Conservation (phyloP, 352 stramenopile species). For the Phytophthora foliorum region DNA sequence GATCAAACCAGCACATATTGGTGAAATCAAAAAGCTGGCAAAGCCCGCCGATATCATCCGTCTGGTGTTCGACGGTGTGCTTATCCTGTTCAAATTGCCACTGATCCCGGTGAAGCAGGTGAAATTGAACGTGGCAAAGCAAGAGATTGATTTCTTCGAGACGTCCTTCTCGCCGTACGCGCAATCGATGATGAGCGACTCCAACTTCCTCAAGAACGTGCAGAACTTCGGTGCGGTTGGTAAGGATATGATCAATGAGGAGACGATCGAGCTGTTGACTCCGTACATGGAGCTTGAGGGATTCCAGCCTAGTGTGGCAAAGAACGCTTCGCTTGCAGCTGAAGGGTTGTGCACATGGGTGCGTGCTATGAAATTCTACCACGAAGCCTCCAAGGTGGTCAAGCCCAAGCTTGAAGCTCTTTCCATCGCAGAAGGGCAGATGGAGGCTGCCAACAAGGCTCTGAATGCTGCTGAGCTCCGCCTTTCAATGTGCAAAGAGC, state of each 20-base stretch:
- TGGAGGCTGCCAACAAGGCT: conserved; percentile 98
- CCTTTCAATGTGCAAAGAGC: conserved; percentile 95
- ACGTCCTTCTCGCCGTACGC: conserved; percentile 97
- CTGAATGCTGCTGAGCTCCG: conserved; percentile 94
- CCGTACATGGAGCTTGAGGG: conserved; percentile 98
- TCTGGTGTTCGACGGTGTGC: conserved; percentile 97
- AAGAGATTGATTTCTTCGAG: conserved; percentile 98
- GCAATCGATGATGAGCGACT: conserved; percentile 96
- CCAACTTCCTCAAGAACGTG: conserved; percentile 97
- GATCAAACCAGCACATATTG: conserved; percentile 98
- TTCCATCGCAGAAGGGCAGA: conserved; percentile 95
- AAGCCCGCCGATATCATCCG: conserved; percentile 99
- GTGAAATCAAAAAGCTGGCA: conserved; percentile 98
- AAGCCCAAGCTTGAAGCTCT: conserved; percentile 99
- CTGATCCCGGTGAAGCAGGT: conserved; percentile 93
- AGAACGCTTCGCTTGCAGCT: conserved; percentile 96
- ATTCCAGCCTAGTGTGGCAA: conserved; percentile 96
- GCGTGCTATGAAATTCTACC: conserved; percentile 99
- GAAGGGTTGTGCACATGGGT: conserved; percentile 98
- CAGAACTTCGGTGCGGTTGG: conserved; percentile 96
- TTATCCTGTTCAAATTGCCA: conserved; percentile 97
- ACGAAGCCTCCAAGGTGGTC: conserved; percentile 98
- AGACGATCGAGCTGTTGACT: conserved; percentile 98
- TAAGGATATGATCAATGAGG: conserved; percentile 99
- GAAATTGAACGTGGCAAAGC: conserved; percentile 97